These are phyloP conservation scores for Geosmithia putterillii DNA, from an alignment of 2,329 filamentous ascomycete genomes.

Conservation along the genomic window DNA sequence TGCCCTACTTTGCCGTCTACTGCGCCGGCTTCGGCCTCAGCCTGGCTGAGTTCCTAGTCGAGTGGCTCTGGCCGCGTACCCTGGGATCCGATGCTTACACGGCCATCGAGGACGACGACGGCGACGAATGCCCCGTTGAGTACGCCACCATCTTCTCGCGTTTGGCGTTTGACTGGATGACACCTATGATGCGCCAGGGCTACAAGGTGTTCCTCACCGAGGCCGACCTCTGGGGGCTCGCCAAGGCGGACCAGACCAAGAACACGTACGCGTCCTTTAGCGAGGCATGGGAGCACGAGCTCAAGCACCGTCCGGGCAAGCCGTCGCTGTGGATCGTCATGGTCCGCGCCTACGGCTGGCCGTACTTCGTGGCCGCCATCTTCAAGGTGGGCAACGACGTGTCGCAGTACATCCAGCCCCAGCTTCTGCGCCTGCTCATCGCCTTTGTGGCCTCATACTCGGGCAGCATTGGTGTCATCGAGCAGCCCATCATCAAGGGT, in stretches of 20 bases:
- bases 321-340: conserved; percentile 74
- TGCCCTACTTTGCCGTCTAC: conserved; percentile 70
- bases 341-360: conserved; percentile 71
- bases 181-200: conserved; percentile 88
- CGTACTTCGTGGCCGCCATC: conserved; percentile 67
- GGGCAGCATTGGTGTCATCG: conserved; percentile 30
- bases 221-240: conserved; percentile 88
- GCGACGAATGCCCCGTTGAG: conserved; percentile 62
- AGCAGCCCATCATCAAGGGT: conserved; percentile 71
- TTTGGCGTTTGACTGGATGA: conserved; percentile 97
- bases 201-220: conserved; percentile 89
- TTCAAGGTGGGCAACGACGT: conserved; percentile 87
- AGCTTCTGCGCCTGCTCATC: conserved; percentile 76
- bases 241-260: conserved; percentile 67
- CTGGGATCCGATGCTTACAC: conserved; percentile 38
- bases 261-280: conserved; percentile 60
- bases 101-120: conserved; percentile 43
- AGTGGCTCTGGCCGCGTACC: conserved; percentile 80
- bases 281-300: conserved; percentile 63
- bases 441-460: conserved; percentile 72
- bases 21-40: conserved; percentile 60
- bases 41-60: conserved; percentile 58
- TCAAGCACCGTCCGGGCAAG: conserved; percentile 48
- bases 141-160: conserved; percentile 91
- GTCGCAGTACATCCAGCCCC: conserved; percentile 80